A percentile compares a stretch with the other conserved stretches of the same genome.
Conservation (phyloP, 2,329 filamentous ascomycete species). For the Penicillium occitanis region DNA sequence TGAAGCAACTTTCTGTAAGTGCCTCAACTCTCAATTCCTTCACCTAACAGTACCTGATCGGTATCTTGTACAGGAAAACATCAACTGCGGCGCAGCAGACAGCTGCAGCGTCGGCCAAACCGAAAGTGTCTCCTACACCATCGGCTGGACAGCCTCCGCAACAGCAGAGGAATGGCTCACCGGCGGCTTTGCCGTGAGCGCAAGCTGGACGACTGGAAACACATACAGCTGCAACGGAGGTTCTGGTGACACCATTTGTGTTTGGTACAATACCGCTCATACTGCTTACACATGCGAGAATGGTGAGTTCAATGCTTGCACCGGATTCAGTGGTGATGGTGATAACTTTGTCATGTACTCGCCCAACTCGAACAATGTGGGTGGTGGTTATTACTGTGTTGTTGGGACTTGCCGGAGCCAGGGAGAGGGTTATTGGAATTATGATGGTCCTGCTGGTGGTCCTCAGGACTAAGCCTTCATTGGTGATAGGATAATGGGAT, state of each 20-base stretch:
- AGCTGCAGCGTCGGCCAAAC: neutral
- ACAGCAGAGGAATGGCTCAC: neutral
- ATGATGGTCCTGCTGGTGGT: slow-evolving; percentile 2
- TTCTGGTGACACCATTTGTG: neutral
- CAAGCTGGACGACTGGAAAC: slow-evolving; percentile 4
- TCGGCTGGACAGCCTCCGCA: neutral
- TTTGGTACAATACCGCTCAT: slow-evolving; percentile 7
- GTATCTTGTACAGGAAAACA: neutral
- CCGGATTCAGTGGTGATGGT: neutral
- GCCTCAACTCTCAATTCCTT: neutral
- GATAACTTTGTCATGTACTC: neutral
- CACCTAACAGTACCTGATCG: no score
- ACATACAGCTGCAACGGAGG: neutral
- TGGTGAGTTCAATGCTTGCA: neutral
- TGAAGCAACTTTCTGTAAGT: slow-evolving; percentile 9
- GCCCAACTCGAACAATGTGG: neutral
- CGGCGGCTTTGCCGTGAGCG: slow-evolving; percentile 1
- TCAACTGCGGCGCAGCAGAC: neutral
- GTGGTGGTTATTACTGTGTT: slow-evolving; percentile 10
- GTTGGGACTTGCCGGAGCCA: neutral
- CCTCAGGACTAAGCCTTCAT: neutral
- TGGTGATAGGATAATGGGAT: no score
- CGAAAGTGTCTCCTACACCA: neutral
- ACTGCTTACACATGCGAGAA: slow-evolving; percentile 1
- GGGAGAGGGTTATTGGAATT: slow-evolving; percentile 2